phyloP scores from a whole-genome alignment of 2,329 filamentous ascomycete genomes.

The Fusarium circinatum region DNA sequence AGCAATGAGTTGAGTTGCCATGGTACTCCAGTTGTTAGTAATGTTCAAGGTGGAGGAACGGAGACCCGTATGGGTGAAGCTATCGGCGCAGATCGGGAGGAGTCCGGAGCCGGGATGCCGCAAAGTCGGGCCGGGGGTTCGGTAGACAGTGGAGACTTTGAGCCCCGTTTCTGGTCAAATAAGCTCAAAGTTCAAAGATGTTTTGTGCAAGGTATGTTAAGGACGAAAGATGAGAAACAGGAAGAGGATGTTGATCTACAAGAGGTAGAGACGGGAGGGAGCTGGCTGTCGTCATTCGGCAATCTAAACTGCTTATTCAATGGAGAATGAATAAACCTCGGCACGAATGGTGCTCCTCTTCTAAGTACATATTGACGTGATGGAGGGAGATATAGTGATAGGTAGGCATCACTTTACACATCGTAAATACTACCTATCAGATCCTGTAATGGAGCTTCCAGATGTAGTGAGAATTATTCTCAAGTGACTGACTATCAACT shows the following conservation, averaged over 20 bases:
- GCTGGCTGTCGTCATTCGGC: slow-evolving; percentile 21
- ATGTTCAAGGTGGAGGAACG: not conserved
- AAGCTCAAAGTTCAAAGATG: not conserved
- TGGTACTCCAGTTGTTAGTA: slow-evolving; percentile 46
- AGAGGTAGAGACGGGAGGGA: not conserved
- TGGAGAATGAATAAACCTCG: slow-evolving; percentile 34
- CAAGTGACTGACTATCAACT: not conserved
- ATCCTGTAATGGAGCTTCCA: not conserved
- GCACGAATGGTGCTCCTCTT: slow-evolving; percentile 20
- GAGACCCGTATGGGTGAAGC: not conserved
- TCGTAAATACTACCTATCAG: not conserved
- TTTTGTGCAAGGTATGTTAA: not conserved
- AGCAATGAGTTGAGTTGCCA: slow-evolving; percentile 69
- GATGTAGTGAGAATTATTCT: not conserved
- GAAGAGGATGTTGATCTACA: not conserved
- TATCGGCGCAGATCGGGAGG: slow-evolving; percentile 12
- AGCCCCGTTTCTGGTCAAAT: not conserved
- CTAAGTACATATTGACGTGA: not conserved
- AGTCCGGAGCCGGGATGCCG: slow-evolving; percentile 26
- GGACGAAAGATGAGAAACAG: not conserved
- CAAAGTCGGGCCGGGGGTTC: slow-evolving; percentile 19
- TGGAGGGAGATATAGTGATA: too few relatives aligned
- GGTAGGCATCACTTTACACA: not conserved
- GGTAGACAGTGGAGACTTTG: slow-evolving; percentile 9
- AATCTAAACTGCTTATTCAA: slow-evolving; percentile 1